Base-by-base conservation (phyloP, 2,329 filamentous ascomycete species). In the Diaporthe citriasiana region DNA sequence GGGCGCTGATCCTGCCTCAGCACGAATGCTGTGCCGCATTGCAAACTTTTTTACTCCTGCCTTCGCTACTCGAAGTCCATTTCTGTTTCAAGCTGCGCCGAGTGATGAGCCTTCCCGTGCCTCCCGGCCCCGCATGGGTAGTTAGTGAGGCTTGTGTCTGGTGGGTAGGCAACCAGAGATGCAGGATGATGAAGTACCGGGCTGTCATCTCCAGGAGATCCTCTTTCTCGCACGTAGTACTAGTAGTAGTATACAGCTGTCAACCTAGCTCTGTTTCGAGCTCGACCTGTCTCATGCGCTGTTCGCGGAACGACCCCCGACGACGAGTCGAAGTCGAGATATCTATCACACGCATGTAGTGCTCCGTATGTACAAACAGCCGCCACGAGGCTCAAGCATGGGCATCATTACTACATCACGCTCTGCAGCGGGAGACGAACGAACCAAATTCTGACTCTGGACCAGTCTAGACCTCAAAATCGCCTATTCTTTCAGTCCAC, bases 241-340 rank as follows among this genome's bases (percentile, higher is more conserved):
- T n/a, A n/a, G n/a, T 3, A 47, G 45, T 47, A n/a, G n/a, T 8
- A 35, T 27, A 27, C 63, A 66, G 45, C 45, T 51, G 45, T 45
- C 45, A 66, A 35, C 10, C 63, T 68, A 68, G 47, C 33, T 38
- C 22, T 68, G 63, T 68, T 68, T 68, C 33, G 47, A 50, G 33
- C 10, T 68, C 63, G 63, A 68, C 27, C 63, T 53, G 63, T 68
- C 63, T 68, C 38, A 68, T 68, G 63, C n/a, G 63, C 47, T 68
- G 63, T 68, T 25, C 33, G 47, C 47, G 33, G 40, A 45, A 25
- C 38, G n/a, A 42, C 45, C 47, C 45, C 19, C 22, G 19, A 3
- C 63, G 15, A 6, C 27, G 13, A 38, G 30, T 33, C 53, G 63
- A 51, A 17, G 63, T 22, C 22, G 33, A 68, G 9, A 53, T 22